A percentile compares a stretch with the other conserved stretches of the same genome.
Conservation (phyloP, 805 yeast genomes). For the Saccharomycopsis malanga region DNA sequence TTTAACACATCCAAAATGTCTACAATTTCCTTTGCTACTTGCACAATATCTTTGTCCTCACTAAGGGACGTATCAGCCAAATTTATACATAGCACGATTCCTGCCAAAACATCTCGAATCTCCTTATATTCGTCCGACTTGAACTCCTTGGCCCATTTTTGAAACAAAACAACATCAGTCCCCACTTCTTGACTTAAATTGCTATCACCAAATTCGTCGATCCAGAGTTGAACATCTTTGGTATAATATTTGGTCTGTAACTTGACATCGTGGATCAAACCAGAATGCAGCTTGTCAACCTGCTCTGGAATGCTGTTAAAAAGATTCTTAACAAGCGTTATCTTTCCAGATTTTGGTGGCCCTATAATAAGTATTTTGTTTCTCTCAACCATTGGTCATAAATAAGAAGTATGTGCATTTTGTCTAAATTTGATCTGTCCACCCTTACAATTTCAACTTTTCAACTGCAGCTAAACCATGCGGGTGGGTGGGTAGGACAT, state of each 20-base stretch:
- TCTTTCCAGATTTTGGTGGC: constrained; percentile 16
- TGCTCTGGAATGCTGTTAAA: constrained; percentile 10
- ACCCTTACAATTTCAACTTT: too few relatives aligned
- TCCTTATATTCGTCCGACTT: constrained; percentile 67
- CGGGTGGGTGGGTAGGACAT: too few relatives aligned
- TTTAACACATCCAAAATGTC: constrained; percentile 27
- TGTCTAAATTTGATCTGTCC: too few relatives aligned
- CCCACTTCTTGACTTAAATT: constrained; percentile 17
- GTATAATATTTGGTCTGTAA: constrained; percentile 19
- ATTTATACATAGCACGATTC: constrained; percentile 50
- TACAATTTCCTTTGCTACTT: constrained; percentile 29
- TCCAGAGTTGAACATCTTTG: constrained; percentile 20
- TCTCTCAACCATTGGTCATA: constrained; percentile 13
- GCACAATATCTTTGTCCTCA: constrained; percentile 46
- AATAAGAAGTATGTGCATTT: too few relatives aligned
- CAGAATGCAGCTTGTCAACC: constrained; percentile 9
- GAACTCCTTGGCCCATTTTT: constrained; percentile 45
- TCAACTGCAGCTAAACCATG: too few relatives aligned
- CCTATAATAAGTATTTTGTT: constrained; percentile 19
- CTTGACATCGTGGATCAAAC: constrained; percentile 17
- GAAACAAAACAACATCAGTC: neutral
- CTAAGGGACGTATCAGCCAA: constrained; percentile 63
- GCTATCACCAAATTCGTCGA: constrained; percentile 24
- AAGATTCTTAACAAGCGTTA: constrained; percentile 10
- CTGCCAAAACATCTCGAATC: constrained; percentile 67